A percentile compares a stretch with the other conserved stretches of the same genome.
These are phyloP conservation scores for Neurospora discreta DNA, from an alignment of 495 filamentous ascomycete genomes.

Conservation along the genomic window DNA sequence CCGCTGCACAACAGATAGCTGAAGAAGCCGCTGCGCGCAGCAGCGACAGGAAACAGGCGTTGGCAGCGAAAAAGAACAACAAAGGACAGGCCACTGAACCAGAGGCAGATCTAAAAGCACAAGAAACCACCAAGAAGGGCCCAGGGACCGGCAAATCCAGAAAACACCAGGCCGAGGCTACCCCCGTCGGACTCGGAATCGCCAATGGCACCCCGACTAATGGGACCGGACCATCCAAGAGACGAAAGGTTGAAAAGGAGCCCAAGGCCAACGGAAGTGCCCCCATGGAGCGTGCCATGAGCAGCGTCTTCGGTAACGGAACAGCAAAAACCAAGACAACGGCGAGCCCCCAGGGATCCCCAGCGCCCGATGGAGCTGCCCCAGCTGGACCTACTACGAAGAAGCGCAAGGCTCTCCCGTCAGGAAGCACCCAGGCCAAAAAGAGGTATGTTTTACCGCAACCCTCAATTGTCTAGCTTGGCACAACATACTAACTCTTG, in stretches of 20 bases:
- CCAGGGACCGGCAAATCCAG: conserved; percentile 47
- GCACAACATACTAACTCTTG: background rate
- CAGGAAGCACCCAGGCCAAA: conserved; percentile 49
- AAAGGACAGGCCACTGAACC: conserved; percentile 38
- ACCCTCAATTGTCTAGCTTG: background rate
- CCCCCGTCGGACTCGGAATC: conserved; percentile 46
- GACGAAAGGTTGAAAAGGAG: conserved; percentile 66
- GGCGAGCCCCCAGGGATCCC: conserved; percentile 51
- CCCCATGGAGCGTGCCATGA: conserved; percentile 62
- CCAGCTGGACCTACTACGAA: conserved; percentile 17
- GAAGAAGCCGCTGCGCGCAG: conserved; percentile 70
- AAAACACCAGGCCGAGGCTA: conserved; percentile 44
- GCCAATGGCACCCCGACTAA: conserved; percentile 28
- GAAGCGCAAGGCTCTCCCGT: conserved; percentile 61
- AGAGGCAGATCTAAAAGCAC: conserved; percentile 42
- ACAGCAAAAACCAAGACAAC: conserved; percentile 39
- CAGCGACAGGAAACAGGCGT: conserved; percentile 68
- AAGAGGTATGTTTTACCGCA: conserved; percentile 50
- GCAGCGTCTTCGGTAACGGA: conserved; percentile 41
- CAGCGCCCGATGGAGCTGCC: conserved; percentile 39
- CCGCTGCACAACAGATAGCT: conserved; percentile 59
- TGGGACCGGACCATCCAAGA: conserved; percentile 49
- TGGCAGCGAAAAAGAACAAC: conserved; percentile 58
- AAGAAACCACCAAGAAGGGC: conserved; percentile 46
- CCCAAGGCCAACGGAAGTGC: conserved; percentile 38